These are phyloP conservation scores for Colletotrichum tanaceti DNA, from an alignment of 2,329 filamentous ascomycete genomes.

Conservation along the genomic window DNA sequence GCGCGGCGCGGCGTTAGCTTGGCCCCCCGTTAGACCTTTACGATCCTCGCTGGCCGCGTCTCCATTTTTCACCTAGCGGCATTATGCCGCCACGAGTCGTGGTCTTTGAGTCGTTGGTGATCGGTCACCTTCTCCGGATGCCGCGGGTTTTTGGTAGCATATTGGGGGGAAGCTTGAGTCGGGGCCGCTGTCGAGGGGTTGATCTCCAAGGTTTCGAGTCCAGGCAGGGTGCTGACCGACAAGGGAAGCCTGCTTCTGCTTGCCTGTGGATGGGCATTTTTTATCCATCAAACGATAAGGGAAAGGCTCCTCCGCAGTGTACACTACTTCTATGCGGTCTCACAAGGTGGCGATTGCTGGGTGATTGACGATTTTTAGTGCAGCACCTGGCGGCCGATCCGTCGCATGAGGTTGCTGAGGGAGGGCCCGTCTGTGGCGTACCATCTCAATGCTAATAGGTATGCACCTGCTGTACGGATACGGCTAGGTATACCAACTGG, in stretches of 20 bases:
- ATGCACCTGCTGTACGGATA: no score
- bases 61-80: neutral
- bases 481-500: neutral
- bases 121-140: neutral
- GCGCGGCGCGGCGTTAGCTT: conserved; percentile 15
- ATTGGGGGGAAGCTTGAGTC: conserved; percentile 10
- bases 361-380: neutral
- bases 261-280: neutral
- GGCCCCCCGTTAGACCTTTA: conserved; percentile 14
- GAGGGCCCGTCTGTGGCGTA: conserved; percentile 6
- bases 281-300: conserved; percentile 2
- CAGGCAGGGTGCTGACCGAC: conserved; percentile 33
- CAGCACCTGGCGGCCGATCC: conserved; percentile 16
- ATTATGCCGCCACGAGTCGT: neutral
- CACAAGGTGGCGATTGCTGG: neutral
- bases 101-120: neutral
- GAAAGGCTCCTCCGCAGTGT: neutral
- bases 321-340: neutral
- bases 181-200: conserved; percentile 3
- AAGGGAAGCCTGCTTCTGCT: conserved; percentile 18
- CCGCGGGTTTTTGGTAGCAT: conserved; percentile 24
- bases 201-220: conserved; percentile 32
- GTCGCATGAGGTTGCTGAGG: conserved; percentile 8
- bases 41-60: conserved; percentile 15
- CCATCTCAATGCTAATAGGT: conserved; percentile 5